Conservation (phyloP, 352 stramenopile genomes). For the Nothophytophthora sp. region DNA sequence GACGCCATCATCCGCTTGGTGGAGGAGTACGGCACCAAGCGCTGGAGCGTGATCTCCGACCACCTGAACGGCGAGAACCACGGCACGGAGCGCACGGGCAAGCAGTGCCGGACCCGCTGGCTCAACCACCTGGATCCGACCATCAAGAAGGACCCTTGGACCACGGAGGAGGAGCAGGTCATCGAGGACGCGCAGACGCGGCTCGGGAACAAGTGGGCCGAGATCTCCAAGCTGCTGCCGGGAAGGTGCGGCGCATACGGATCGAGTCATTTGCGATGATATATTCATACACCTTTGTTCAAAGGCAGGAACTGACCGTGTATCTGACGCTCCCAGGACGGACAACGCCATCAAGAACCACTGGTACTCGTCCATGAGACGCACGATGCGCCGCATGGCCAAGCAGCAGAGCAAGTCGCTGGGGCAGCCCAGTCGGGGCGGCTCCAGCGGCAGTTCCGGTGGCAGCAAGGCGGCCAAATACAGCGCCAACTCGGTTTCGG, state of each 20-base stretch:
- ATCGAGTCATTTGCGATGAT: too few species aligned
- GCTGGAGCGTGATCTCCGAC: constrained; percentile 88
- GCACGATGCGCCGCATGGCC: constrained; percentile 88
- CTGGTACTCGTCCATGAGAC: constrained; percentile 92
- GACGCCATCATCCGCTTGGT: constrained; percentile 85
- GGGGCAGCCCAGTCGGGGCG: constrained; percentile 19
- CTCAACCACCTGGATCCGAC: constrained; percentile 85
- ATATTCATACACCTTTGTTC: not conserved
- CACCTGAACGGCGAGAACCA: constrained; percentile 86
- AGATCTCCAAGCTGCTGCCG: constrained; percentile 97
- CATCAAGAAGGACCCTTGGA: constrained; percentile 90
- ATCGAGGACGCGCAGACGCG: constrained; percentile 89
- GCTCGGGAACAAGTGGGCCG: constrained; percentile 97
- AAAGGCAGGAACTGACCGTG: constrained; percentile 1
- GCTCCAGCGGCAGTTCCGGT: not conserved
- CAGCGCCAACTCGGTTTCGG: constrained; percentile 26
- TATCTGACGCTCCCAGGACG: constrained; percentile 38
- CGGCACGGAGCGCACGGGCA: constrained; percentile 82
- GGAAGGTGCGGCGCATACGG: too few species aligned
- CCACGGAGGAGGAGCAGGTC: constrained; percentile 88
- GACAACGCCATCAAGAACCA: constrained; percentile 92
- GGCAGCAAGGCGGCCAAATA: constrained; percentile 32
- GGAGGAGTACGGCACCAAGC: constrained; percentile 87
- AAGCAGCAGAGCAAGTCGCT: constrained; percentile 86
- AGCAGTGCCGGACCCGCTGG: constrained; percentile 84